Evolutionary conservation across 805 yeast species (phyloP), one percentile per base, ranked within the genome.

Genomic region (Suhomyces sp.): DNA sequence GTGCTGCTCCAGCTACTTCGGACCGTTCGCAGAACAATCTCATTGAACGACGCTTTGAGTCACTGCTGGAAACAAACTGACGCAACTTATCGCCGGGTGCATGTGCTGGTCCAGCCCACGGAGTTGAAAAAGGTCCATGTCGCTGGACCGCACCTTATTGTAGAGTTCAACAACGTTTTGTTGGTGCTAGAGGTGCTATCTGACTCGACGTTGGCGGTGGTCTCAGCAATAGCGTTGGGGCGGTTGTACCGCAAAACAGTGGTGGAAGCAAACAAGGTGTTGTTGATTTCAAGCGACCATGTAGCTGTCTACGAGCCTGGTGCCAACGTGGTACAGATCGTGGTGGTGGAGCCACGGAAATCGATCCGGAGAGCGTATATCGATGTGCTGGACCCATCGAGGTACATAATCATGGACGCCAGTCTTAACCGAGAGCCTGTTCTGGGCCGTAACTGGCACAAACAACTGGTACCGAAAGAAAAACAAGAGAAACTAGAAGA

Each of bases 401-500:
- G 19, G 12, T 17, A 17, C 17, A 24, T 42, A 5, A 24, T 42
- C 29, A 48, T 23, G 51, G 44, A 41, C 10, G 48, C 40, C 19
- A 44, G 46, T 19, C 19, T 24, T 9, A 50, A 50, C 19, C 17
- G 44, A 7, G 47, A 50, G 10, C 40, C 33, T 27, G 27, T 23
- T 10, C 56, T 48, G 56, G 40, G 42, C 31, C 44, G 47, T 9
- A 49, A 53, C 42, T 55, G 56, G 56, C 51, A 13, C 26, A 19
- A 17, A 15, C 27, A 36, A 3, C 22, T 17, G 24, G 42, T 19
- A 17, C 19, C 40, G 9, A 27, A 29, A 15, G 17, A 15, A 13
- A 31, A 38, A 19, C 10, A 38, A 17, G 23, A 8, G 7, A 8
- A 19, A 19, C 19, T 8, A 9, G 4, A 17, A 1, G 24, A 38